Conservation (phyloP, 1,139 yeast genomes). For the Suhomyces chickasaworum region DNA sequence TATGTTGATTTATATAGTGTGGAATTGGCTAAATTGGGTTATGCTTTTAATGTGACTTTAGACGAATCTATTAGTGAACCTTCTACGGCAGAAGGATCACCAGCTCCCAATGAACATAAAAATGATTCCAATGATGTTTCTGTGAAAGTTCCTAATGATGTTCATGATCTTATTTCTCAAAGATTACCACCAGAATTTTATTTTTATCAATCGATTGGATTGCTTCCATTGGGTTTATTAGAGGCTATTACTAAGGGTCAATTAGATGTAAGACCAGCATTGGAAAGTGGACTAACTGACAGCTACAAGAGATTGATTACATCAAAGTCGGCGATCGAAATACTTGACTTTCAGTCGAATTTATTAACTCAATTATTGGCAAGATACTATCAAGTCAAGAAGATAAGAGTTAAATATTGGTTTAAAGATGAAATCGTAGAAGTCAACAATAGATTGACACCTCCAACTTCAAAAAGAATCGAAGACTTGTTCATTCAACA, state of each 20-base stretch:
- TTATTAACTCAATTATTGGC: constrained; percentile 73
- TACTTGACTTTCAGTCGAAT: constrained; percentile 64
- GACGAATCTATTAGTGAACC: constrained; percentile 2
- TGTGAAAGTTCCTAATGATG: constrained; percentile 66
- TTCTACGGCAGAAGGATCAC: constrained; percentile 7
- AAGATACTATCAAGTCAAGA: constrained; percentile 83
- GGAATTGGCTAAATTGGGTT: constrained; percentile 43
- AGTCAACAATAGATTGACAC: constrained; percentile 55
- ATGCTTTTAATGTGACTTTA: constrained; percentile 19
- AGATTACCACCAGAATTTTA: constrained; percentile 85
- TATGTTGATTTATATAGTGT: constrained; percentile 57
- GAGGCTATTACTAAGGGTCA: constrained; percentile 70
- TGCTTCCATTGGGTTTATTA: constrained; percentile 64
- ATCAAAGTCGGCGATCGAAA: constrained; percentile 45
- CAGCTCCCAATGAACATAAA: constrained; percentile 1
- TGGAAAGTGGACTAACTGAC: constrained; percentile 63
- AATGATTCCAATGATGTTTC: constrained; percentile 8
- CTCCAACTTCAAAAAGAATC: constrained; percentile 43
- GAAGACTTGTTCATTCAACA: constrained; percentile 18
- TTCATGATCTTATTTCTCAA: constrained; percentile 82
- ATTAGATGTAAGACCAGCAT: constrained; percentile 65
- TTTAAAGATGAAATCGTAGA: constrained; percentile 52
- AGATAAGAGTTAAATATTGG: constrained; percentile 61
- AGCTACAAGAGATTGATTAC: constrained; percentile 61
- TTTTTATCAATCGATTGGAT: constrained; percentile 79